Evolutionary conservation across 495 filamentous ascomycete species (phyloP), one percentile per base, ranked within the genome.

Genomic region (Hypoxylon fuscum): DNA sequence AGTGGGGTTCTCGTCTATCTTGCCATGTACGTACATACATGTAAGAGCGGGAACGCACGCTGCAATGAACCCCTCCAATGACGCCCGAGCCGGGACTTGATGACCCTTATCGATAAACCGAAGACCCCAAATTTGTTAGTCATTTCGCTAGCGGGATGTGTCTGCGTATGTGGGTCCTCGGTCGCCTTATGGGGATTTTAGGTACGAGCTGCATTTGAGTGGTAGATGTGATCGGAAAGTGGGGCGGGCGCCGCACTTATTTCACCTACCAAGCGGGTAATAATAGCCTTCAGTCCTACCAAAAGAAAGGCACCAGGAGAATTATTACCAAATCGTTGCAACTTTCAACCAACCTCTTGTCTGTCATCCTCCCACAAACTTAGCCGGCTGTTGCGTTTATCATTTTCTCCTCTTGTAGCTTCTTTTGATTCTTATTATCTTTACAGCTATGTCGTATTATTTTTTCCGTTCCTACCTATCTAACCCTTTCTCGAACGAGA

Each of bases 291-390:
- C 48, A 61, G 45, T 52, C 38, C 50, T 47, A 35, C 31, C 50
- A 42, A 35, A 9, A 61, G 57, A 42, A 35, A 9, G 57, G 57
- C 57, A 66, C 57, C 51, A 57, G 42, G 22, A 47, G 37, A 43
- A 66, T 58, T 57, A 66, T 66, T 66, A 56, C 56, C 63, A 66
- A 66, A 56, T 66, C 57, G 49, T 17, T 49, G 29, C 31, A 48
- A 51, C 46, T 43, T 43, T 61, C 42, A n/a, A n/a, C 40, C 55
- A 60, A 60, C 62, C 55, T 66, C 20, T 45, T 38, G n/a, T n/a
- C n/a, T 48, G 27, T 55, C 46, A 50, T 66, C 57, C 37, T 66
- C 57, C 52, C 52, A 55, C 62, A 65, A 51, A 55, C 53, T 47
- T 56, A 47, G 29, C 27, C 15, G 31, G 12, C 41, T 3, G 17